A percentile compares a stretch with the other conserved stretches of the same genome.
Evolutionary conservation across 2,329 filamentous ascomycete genomes (phyloP).

Genomic region (Colletotrichum horii): DNA sequence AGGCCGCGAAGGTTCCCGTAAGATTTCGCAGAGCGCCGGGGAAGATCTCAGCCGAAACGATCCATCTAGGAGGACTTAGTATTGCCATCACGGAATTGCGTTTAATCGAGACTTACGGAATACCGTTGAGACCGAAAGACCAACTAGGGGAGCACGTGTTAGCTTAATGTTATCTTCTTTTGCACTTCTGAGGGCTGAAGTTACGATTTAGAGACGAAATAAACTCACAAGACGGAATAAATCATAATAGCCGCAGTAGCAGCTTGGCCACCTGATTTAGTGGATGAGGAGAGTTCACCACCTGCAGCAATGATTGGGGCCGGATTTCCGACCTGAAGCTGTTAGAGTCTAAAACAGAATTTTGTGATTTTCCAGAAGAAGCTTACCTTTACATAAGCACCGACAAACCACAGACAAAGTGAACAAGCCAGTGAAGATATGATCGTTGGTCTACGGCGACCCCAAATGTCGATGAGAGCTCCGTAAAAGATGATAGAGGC

Average conservation of each 20-base stretch:
- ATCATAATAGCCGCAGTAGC: conserved; percentile 61
- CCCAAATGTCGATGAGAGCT: conserved; percentile 43
- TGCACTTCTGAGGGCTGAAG: not conserved
- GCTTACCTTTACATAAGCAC: conserved; percentile 52
- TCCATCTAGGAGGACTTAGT: conserved; percentile 33
- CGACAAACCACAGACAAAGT: conserved; percentile 55
- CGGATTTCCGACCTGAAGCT: conserved; percentile 45
- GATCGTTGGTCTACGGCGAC: conserved; percentile 46
- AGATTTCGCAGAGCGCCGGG: conserved; percentile 46
- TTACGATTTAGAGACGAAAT: not conserved
- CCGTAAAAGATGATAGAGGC: conserved; percentile 47
- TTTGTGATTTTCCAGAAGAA: not conserved
- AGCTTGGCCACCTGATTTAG: conserved; percentile 51
- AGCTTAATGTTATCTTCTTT: not conserved
- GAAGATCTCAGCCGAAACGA: conserved; percentile 50
- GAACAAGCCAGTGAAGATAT: conserved; percentile 53
- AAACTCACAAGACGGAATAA: conserved; percentile 55
- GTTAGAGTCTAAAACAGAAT: not conserved
- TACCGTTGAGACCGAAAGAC: conserved; percentile 50
- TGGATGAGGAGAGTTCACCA: conserved; percentile 43
- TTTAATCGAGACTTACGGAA: conserved; percentile 29
- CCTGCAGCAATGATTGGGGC: conserved; percentile 48
- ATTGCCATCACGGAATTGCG: not conserved
- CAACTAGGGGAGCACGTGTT: conserved; percentile 32
- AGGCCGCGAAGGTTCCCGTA: conserved; percentile 44